These are phyloP conservation scores for Colletotrichum sp. DNA, from an alignment of 2,329 filamentous ascomycete species.

Conservation along the genomic window DNA sequence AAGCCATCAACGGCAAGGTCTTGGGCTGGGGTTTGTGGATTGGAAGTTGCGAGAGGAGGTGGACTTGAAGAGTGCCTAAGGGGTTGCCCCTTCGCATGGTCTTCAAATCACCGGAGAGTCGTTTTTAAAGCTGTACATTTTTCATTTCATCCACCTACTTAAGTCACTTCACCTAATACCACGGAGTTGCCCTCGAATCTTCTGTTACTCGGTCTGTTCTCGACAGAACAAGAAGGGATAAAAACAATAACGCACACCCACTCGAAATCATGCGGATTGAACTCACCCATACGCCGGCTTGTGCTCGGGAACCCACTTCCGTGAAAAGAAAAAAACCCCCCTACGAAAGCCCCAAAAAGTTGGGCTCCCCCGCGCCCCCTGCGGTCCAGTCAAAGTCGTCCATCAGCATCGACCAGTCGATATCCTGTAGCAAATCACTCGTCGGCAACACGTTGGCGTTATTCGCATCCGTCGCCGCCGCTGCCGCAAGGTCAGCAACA, in stretches of 20 bases:
- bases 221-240: background rate
- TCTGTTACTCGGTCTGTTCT: background rate
- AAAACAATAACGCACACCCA: background rate
- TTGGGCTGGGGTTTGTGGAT: constrained; percentile 55
- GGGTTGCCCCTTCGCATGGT: background rate
- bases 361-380: constrained; percentile 14
- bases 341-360: constrained; percentile 15
- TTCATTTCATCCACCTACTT: background rate
- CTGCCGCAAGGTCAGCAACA: constrained; percentile 14
- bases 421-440: constrained; percentile 43
- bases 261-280: background rate
- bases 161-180: background rate
- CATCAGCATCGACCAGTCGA: constrained; percentile 57
- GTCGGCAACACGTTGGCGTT: background rate
- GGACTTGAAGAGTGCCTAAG: constrained; percentile 18
- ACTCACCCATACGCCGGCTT: background rate
- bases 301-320: background rate
- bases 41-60: constrained; percentile 47
- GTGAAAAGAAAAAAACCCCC: background rate
- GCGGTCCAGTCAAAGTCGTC: constrained; percentile 53
- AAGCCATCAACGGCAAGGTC: constrained; percentile 51
- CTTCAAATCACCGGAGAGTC: background rate
- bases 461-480: constrained; percentile 1
- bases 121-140: background rate
- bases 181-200: background rate